phyloP scores from a whole-genome alignment of 352 stramenopile genomes.

The Pythium myriotylum region DNA sequence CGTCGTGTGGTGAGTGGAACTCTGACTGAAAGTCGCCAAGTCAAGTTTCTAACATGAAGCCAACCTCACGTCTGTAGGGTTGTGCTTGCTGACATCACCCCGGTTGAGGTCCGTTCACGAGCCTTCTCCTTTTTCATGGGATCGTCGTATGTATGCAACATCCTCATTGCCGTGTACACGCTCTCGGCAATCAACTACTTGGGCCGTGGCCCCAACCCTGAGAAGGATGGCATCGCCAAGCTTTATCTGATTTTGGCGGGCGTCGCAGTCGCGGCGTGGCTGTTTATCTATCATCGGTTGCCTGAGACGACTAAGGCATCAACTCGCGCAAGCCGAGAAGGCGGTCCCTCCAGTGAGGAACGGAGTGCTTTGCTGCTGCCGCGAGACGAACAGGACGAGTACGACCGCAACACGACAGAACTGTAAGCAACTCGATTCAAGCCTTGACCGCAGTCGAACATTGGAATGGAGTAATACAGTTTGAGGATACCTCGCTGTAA shows the following conservation, averaged over 20 bases:
- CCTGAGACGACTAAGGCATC: slow-evolving; percentile 61
- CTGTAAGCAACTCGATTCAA: slow-evolving; percentile 34
- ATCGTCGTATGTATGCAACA: slow-evolving; percentile 87
- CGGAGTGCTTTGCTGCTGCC: slow-evolving; percentile 43
- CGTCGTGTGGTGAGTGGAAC: slow-evolving; percentile 58
- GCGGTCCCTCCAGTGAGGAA: slow-evolving; percentile 32
- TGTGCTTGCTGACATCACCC: slow-evolving; percentile 86
- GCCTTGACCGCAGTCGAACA: slow-evolving; percentile 15
- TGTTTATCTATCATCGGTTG: slow-evolving; percentile 57
- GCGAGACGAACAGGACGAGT: slow-evolving; percentile 39
- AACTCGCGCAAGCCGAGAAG: slow-evolving; percentile 1
- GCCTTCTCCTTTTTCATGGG: slow-evolving; percentile 88
- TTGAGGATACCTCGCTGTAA: too few relatives aligned
- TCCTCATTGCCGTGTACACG: slow-evolving; percentile 74
- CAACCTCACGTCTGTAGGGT: slow-evolving; percentile 47
- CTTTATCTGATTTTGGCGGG: slow-evolving; percentile 81
- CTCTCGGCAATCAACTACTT: slow-evolving; percentile 79
- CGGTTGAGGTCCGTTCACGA: slow-evolving; percentile 80
- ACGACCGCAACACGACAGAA: slow-evolving; percentile 49
- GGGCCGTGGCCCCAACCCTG: slow-evolving; percentile 53
- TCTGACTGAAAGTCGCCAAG: too few relatives aligned
- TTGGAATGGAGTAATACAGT: background rate
- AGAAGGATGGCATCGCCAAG: slow-evolving; percentile 87
- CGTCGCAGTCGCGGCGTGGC: slow-evolving; percentile 38
- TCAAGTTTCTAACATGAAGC: too few relatives aligned